Percentiles rank a stretch among this genome's conserved stretches.
Evolutionary conservation across 164 flowering plant genomes (phyloP).

Genomic region (grape (Vitis vinifera)): ASM3070453v1 NC_081814.1:6761001-6761500

Average conservation of each 20-base stretch:
- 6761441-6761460: neutral
- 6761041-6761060: too few species aligned
- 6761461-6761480: neutral
- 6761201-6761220: slow-evolving; percentile 66
- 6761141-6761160: neutral
- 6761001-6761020: too few species aligned
- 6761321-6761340: slow-evolving; percentile 42
- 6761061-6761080: too few species aligned
- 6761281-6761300: slow-evolving; percentile 78
- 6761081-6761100: too few species aligned
- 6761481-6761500: neutral
- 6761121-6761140: neutral
- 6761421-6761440: neutral
- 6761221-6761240: slow-evolving; percentile 81
- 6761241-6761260: slow-evolving; percentile 90
- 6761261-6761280: slow-evolving; percentile 65
- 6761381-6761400: too few species aligned
- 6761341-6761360: neutral
- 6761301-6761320: slow-evolving; percentile 82
- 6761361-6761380: neutral
- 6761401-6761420: too few species aligned
- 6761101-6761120: too few species aligned
- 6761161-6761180: slow-evolving; percentile 3
- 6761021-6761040: too few species aligned
- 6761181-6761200: slow-evolving; percentile 47